Evolutionary conservation across 805 yeast genomes (phyloP).

Genomic region (Ogataea degrootiae): DNA sequence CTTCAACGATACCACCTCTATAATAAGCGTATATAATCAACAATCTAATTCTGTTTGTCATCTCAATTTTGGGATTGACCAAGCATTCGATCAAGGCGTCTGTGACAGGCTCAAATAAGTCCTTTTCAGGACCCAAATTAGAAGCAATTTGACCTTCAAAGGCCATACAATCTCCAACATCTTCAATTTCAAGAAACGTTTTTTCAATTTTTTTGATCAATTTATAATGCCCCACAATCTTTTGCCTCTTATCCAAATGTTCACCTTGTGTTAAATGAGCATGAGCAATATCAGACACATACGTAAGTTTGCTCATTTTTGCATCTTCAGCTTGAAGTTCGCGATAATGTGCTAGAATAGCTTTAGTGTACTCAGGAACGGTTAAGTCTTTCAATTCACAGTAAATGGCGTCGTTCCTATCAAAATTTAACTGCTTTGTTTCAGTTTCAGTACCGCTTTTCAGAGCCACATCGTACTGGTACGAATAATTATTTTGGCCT

Average conservation of each 20-base stretch:
- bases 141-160: conserved; percentile 81
- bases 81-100: conserved; percentile 57
- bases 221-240: conserved; percentile 26
- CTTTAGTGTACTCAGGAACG: conserved; percentile 23
- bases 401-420: conserved; percentile 23
- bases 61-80: conserved; percentile 41
- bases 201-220: conserved; percentile 53
- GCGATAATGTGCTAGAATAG: conserved; percentile 17
- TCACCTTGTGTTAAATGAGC: conserved; percentile 25
- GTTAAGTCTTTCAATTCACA: conserved; percentile 21
- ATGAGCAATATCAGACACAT: conserved; percentile 25
- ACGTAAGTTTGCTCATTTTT: conserved; percentile 20
- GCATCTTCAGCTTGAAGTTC: conserved; percentile 23
- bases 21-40: conserved; percentile 71
- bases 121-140: conserved; percentile 61
- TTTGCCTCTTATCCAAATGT: conserved; percentile 18
- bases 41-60: conserved; percentile 68
- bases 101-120: conserved; percentile 47
- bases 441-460: conserved; percentile 24
- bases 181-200: conserved; percentile 39
- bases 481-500: conserved; percentile 23
- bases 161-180: conserved; percentile 56
- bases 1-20: conserved; percentile 74
- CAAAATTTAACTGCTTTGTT: conserved; percentile 21
- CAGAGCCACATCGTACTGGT: conserved; percentile 23